Evolutionary conservation across 441 rosid genomes (phyloP).

Genomic region (Codiaeum variegatum): DNA sequence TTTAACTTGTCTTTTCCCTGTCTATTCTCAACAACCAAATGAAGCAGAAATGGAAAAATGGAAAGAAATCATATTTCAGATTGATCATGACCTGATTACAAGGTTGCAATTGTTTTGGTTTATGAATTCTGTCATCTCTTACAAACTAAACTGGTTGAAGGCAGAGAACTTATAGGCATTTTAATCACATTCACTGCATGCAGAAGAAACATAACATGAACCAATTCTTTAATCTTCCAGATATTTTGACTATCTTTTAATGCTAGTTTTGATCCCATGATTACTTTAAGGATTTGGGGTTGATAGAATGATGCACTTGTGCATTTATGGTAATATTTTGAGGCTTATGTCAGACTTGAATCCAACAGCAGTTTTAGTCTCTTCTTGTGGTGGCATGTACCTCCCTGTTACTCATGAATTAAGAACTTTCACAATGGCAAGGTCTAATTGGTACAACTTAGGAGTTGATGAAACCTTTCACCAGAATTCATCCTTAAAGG

Average conservation of each 20-base stretch:
- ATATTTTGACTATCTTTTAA: background rate
- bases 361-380: background rate
- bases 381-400: background rate
- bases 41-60: constrained; percentile 39
- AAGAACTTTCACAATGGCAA: background rate
- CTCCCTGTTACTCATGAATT: background rate
- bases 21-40: constrained; percentile 44
- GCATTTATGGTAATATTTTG: background rate
- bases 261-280: background rate
- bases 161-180: background rate
- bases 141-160: background rate
- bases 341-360: background rate
- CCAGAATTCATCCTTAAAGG: background rate
- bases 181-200: background rate
- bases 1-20: constrained; percentile 29
- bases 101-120: constrained; percentile 22
- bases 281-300: background rate
- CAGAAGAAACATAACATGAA: background rate
- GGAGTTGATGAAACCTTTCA: background rate
- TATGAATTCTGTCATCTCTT: background rate
- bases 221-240: background rate
- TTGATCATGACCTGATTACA: constrained; percentile 39
- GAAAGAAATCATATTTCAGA: constrained; percentile 34
- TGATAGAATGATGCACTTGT: background rate
- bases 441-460: background rate